phyloP scores from a whole-genome alignment of 148 eudicot species.

The Cornus controversa region DNA sequence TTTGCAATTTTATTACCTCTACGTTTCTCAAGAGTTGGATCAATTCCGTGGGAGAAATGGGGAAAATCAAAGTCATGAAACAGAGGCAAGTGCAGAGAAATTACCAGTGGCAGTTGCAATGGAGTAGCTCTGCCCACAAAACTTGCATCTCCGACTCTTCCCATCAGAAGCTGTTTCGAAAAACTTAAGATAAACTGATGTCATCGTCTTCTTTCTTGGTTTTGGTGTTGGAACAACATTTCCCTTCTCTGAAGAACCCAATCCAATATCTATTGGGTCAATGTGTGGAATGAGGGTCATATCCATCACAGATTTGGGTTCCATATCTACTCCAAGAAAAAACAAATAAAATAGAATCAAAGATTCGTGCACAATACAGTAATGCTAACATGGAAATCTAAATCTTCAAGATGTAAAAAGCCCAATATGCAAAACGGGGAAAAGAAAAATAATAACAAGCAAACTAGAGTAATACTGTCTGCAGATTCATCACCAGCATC shows the following conservation, averaged over 20 bases:
- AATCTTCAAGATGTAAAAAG: neutral
- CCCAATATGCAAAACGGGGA: neutral
- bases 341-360: neutral
- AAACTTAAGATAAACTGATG: slow-evolving; percentile 75
- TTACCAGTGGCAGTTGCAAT: slow-evolving; percentile 94
- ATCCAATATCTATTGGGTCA: slow-evolving; percentile 47
- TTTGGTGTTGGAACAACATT: slow-evolving; percentile 42
- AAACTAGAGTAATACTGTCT: neutral
- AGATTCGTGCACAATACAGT: neutral
- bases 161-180: slow-evolving; percentile 83
- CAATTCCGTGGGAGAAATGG: neutral
- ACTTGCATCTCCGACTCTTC: slow-evolving; percentile 76
- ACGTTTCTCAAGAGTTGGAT: neutral
- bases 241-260: slow-evolving; percentile 59
- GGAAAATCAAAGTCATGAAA: neutral
- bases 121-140: slow-evolving; percentile 89
- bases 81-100: neutral
- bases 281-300: slow-evolving; percentile 43
- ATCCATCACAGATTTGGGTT: slow-evolving; percentile 63
- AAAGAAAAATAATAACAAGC: slow-evolving; percentile 12
- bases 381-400: neutral
- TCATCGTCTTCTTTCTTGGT: slow-evolving; percentile 83
- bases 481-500: neutral
- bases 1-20: neutral
- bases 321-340: slow-evolving; percentile 44